Evolutionary conservation across 1,284 basidiomycete genomes (phyloP).

Genomic region (Pascua guehoae): DNA sequence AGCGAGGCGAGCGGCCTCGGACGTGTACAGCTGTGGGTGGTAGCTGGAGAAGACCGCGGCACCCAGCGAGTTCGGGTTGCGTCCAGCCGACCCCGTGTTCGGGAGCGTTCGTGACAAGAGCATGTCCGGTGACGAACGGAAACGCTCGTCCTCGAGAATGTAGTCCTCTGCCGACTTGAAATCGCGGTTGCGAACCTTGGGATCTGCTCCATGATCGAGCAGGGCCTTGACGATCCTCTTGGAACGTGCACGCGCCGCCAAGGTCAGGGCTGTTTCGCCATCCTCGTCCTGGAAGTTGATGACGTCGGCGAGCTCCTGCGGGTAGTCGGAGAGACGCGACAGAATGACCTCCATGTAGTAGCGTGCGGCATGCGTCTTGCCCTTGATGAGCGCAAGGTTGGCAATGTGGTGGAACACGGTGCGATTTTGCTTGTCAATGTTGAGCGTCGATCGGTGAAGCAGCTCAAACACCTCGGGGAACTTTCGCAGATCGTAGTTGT

Average conservation of each 20-base stretch:
- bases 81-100: neutral
- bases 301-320: slow-evolving; percentile 93
- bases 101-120: slow-evolving; percentile 14
- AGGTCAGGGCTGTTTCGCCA: slow-evolving; percentile 93
- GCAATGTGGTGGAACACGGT: slow-evolving; percentile 99
- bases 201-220: slow-evolving; percentile 94
- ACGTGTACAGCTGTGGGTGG: slow-evolving; percentile 73
- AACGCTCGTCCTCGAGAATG: slow-evolving; percentile 96
- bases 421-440: slow-evolving; percentile 97
- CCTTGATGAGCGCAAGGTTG: slow-evolving; percentile 96
- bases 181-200: slow-evolving; percentile 91
- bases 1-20: slow-evolving; percentile 79
- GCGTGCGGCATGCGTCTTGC: slow-evolving; percentile 93
- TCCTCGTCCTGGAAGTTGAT: slow-evolving; percentile 99
- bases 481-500: slow-evolving; percentile 99
- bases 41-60: slow-evolving; percentile 16
- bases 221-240: slow-evolving; percentile 95
- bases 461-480: slow-evolving; percentile 98
- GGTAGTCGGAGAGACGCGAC: slow-evolving; percentile 84
- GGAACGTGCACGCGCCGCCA: slow-evolving; percentile 92
- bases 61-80: slow-evolving; percentile 16
- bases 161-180: slow-evolving; percentile 98
- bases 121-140: slow-evolving; percentile 73
- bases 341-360: slow-evolving; percentile 99
- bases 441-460: slow-evolving; percentile 92